Evolutionary conservation across 1,139 yeast species (phyloP).

Genomic region (Meyerozyma athensensis): DNA sequence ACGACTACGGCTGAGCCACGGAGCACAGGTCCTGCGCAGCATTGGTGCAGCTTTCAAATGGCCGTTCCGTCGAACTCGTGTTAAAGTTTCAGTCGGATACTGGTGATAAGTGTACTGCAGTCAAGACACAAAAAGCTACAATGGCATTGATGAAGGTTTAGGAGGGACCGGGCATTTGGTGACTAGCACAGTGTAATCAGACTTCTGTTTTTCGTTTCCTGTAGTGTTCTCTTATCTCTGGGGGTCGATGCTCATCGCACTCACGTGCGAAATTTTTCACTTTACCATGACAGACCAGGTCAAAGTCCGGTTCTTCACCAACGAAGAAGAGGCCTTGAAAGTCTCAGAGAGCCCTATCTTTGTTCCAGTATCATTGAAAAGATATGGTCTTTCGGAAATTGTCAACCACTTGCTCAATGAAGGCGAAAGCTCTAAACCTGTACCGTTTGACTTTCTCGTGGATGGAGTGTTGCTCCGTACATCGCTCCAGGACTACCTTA

Average conservation of each 20-base stretch:
- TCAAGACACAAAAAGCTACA: too few relatives aligned
- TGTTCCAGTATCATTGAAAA: slow-evolving; percentile 80
- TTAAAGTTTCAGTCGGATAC: neutral
- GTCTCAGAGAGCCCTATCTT: slow-evolving; percentile 81
- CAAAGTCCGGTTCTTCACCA: slow-evolving; percentile 78
- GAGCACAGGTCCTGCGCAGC: neutral
- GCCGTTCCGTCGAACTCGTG: neutral
- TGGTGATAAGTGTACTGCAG: slow-evolving; percentile 1
- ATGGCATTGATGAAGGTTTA: too few relatives aligned
- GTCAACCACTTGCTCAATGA: slow-evolving; percentile 75
- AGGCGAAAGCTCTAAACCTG: slow-evolving; percentile 47
- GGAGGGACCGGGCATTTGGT: too few relatives aligned
- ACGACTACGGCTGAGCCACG: neutral
- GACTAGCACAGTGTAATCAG: too few relatives aligned
- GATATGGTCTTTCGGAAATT: slow-evolving; percentile 91
- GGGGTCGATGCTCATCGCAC: slow-evolving; percentile 1
- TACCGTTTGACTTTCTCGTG: slow-evolving; percentile 89
- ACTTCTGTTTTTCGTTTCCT: too few relatives aligned
- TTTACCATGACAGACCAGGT: slow-evolving; percentile 29
- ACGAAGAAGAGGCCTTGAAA: slow-evolving; percentile 66
- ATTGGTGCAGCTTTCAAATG: neutral
- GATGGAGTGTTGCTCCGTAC: slow-evolving; percentile 78
- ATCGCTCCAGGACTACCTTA: slow-evolving; percentile 74
- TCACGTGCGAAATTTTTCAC: slow-evolving; percentile 3
- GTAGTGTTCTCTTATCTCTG: too few relatives aligned